phyloP scores from a whole-genome alignment of 1,284 basidiomycete species.

The Moesziomyces antarcticus region DNA sequence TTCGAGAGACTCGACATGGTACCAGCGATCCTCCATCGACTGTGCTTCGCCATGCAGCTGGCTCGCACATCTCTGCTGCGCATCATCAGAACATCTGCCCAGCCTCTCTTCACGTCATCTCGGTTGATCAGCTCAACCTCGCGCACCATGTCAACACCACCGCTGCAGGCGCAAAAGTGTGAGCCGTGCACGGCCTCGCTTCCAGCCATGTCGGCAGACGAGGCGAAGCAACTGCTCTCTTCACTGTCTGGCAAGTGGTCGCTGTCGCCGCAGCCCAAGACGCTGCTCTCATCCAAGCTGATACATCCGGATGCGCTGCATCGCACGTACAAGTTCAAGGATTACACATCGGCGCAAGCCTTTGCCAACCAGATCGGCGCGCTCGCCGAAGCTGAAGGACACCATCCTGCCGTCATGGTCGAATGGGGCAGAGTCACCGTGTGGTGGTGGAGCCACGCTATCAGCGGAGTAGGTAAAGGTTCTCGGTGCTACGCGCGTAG shows the following conservation, averaged over 20 bases:
- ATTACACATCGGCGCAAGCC: slow-evolving; percentile 51
- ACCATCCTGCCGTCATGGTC: slow-evolving; percentile 63
- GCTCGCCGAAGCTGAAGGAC: slow-evolving; percentile 57
- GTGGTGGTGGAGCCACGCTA: slow-evolving; percentile 66
- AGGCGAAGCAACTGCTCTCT: slow-evolving; percentile 29
- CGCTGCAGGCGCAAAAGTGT: slow-evolving; percentile 29
- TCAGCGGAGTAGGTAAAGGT: slow-evolving; percentile 53
- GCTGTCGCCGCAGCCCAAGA: slow-evolving; percentile 47
- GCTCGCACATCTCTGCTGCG: slow-evolving; percentile 9
- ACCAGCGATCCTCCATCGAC: not conserved
- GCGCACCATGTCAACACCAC: slow-evolving; percentile 14
- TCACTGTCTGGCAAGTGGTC: slow-evolving; percentile 48
- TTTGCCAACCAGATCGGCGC: slow-evolving; percentile 52
- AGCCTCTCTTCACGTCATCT: not conserved
- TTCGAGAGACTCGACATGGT: not conserved
- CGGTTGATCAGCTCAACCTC: not conserved
- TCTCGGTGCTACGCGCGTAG: not conserved
- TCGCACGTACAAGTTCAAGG: slow-evolving; percentile 58
- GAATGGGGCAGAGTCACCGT: slow-evolving; percentile 65
- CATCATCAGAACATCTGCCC: not conserved
- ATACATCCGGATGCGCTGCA: slow-evolving; percentile 46
- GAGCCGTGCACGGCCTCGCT: slow-evolving; percentile 33
- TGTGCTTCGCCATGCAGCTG: not conserved
- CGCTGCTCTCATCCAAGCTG: slow-evolving; percentile 16
- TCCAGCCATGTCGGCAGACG: slow-evolving; percentile 17